Evolutionary conservation across 805 yeast genomes (phyloP).

Genomic region (Starmerella geochares): DNA sequence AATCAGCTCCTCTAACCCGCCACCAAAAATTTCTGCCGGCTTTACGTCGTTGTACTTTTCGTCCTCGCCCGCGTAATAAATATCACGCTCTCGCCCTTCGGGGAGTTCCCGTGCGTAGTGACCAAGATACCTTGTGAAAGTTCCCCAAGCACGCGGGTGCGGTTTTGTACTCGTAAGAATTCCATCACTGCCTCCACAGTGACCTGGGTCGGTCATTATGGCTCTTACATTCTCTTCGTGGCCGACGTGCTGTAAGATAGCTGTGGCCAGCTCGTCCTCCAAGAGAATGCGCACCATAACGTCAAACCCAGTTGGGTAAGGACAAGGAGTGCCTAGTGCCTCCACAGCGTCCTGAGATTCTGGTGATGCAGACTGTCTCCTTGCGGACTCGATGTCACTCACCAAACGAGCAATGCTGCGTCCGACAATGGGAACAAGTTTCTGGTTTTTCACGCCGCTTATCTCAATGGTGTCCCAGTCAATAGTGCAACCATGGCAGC

Average conservation of each 20-base stretch:
- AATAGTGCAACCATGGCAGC: slow-evolving; percentile 21
- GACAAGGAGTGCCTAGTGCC: neutral
- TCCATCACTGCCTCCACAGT: slow-evolving; percentile 20
- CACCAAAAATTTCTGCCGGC: slow-evolving; percentile 13
- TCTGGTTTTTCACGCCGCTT: slow-evolving; percentile 12
- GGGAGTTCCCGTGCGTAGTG: slow-evolving; percentile 20
- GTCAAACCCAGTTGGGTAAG: slow-evolving; percentile 10
- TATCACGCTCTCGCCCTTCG: slow-evolving; percentile 15
- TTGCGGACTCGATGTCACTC: neutral
- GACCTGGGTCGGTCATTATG: slow-evolving; percentile 16
- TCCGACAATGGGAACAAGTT: slow-evolving; percentile 12
- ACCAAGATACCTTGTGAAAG: slow-evolving; percentile 19
- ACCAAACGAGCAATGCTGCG: slow-evolving; percentile 9
- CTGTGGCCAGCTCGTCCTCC: slow-evolving; percentile 13
- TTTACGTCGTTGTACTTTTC: slow-evolving; percentile 7
- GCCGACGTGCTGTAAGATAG: slow-evolving; percentile 21
- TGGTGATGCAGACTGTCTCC: neutral
- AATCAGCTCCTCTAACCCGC: slow-evolving; percentile 15
- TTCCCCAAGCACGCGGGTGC: slow-evolving; percentile 20
- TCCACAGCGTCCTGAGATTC: neutral
- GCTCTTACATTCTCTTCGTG: slow-evolving; percentile 18
- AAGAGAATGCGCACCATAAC: slow-evolving; percentile 14
- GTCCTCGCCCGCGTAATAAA: slow-evolving; percentile 7
- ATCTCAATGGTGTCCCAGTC: slow-evolving; percentile 22
- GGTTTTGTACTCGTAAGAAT: slow-evolving; percentile 17